These are phyloP conservation scores for Geranium brycei DNA, from an alignment of 345 rosid species.

Conservation along the genomic window DNA sequence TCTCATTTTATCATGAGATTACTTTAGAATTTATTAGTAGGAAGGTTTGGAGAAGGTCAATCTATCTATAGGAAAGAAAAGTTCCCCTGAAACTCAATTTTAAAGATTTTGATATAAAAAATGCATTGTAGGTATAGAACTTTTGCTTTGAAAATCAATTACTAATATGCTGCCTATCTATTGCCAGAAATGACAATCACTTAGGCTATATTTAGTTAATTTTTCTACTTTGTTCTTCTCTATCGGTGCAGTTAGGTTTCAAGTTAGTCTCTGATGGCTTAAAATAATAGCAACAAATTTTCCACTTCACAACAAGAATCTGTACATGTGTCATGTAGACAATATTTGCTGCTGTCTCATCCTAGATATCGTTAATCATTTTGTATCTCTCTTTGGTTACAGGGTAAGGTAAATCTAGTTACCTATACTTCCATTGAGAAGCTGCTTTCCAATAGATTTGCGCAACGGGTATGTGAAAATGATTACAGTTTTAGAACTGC, in stretches of 20 bases:
- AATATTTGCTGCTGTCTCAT: constrained; percentile 1
- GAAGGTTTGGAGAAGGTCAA: background rate
- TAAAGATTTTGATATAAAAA: background rate
- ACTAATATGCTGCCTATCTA: background rate
- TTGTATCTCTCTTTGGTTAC: constrained; percentile 15
- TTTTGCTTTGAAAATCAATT: background rate
- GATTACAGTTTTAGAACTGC: constrained; percentile 6
- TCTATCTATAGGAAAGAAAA: background rate
- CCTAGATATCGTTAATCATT: background rate
- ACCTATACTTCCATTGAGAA: constrained; percentile 42
- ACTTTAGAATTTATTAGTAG: background rate
- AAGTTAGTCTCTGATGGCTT: background rate
- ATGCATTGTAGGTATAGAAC: background rate
- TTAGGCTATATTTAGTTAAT: background rate
- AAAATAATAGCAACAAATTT: background rate
- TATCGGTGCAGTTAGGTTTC: background rate
- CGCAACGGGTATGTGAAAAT: constrained; percentile 48
- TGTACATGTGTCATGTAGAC: background rate
- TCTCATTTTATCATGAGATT: background rate
- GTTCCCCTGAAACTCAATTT: background rate
- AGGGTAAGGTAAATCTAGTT: constrained; percentile 33
- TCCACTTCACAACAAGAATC: background rate
- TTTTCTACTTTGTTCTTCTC: background rate
- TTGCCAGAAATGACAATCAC: background rate
- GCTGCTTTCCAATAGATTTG: constrained; percentile 68